Percentiles rank a stretch among this genome's conserved stretches.
Evolutionary conservation across 2,329 filamentous ascomycete species (phyloP).

Genomic region (Oidium heveae): DNA sequence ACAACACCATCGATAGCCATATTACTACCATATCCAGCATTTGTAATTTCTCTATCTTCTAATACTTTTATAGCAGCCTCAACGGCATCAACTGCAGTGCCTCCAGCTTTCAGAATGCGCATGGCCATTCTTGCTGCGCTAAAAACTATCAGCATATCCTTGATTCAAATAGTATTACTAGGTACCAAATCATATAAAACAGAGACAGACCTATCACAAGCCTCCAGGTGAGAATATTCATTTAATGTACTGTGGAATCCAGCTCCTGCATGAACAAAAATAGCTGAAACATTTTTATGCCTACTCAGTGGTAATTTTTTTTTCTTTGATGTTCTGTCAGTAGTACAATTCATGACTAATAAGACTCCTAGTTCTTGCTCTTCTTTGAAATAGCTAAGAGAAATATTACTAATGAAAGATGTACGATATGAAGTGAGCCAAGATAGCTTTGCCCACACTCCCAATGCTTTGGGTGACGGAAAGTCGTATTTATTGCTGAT

Average conservation of each 20-base stretch:
- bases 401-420: no score
- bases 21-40: constrained; percentile 90
- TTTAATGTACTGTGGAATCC: constrained; percentile 81
- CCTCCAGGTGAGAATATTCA: constrained; percentile 58
- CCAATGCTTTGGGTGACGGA: no score
- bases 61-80: constrained; percentile 71
- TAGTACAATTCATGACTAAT: background rate
- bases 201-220: constrained; percentile 57
- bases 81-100: constrained; percentile 63
- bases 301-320: background rate
- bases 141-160: background rate
- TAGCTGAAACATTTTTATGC: constrained; percentile 29
- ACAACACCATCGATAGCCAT: constrained; percentile 72
- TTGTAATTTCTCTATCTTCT: constrained; percentile 88
- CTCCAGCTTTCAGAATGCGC: constrained; percentile 53
- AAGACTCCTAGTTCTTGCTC: background rate
- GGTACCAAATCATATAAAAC: background rate
- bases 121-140: constrained; percentile 73
- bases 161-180: background rate
- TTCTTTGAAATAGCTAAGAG: no score
- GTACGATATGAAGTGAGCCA: no score
- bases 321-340: background rate
- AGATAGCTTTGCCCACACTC: no score
- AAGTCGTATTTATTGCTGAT: no score
- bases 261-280: constrained; percentile 88